These are phyloP conservation scores for Penicillium mononematosum DNA, from an alignment of 495 filamentous ascomycete species.

Conservation along the genomic window DNA sequence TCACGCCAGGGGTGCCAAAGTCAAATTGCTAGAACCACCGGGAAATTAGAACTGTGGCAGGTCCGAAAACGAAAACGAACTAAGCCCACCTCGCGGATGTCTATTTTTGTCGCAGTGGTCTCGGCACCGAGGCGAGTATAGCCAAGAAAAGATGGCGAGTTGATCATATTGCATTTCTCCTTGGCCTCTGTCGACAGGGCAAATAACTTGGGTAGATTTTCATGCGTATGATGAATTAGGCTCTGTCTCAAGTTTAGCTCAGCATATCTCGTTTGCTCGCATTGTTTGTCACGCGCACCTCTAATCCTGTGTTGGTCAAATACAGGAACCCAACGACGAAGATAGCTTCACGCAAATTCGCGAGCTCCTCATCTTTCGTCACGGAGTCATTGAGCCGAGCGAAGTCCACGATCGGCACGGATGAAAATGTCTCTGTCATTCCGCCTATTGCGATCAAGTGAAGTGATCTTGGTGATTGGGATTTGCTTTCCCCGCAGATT, in stretches of 20 bases:
- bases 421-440: conserved; percentile 56
- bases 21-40: conserved; percentile 39
- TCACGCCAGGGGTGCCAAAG: conserved; percentile 41
- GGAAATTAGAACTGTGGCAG: background rate
- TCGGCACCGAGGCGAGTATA: conserved; percentile 51
- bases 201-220: conserved; percentile 74
- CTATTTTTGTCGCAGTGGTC: conserved; percentile 44
- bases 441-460: conserved; percentile 2
- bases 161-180: conserved; percentile 83
- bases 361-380: conserved; percentile 74
- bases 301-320: conserved; percentile 79
- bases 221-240: conserved; percentile 66
- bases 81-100: conserved; percentile 38
- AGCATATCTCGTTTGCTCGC: background rate
- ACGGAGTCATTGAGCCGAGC: conserved; percentile 58
- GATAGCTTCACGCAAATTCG: conserved; percentile 70
- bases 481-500: conserved; percentile 5
- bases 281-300: conserved; percentile 34
- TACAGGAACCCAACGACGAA: conserved; percentile 92
- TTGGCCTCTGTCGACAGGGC: conserved; percentile 74
- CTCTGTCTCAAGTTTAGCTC: conserved; percentile 38
- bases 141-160: conserved; percentile 58
- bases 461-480: background rate
- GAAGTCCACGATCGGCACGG: conserved; percentile 75
- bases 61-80: background rate